phyloP scores from a whole-genome alignment of 495 filamentous ascomycete genomes.

The Aspergillus bridgeri region DNA sequence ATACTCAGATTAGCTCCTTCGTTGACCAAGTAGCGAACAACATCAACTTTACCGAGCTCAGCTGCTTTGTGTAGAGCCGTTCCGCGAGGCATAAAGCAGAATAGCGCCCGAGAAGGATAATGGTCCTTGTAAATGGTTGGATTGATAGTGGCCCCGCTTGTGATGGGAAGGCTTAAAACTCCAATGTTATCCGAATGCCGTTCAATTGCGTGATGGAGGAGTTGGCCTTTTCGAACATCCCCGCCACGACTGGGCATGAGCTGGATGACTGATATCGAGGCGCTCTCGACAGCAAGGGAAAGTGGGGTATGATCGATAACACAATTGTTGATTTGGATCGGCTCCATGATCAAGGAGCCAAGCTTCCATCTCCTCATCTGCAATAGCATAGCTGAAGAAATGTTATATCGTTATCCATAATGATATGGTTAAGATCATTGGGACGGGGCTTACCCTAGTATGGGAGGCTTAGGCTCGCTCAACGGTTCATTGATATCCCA shows the following conservation, averaged over 20 bases:
- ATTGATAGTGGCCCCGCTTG: conserved; percentile 13
- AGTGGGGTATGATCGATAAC: conserved; percentile 19
- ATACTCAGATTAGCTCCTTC: conserved; percentile 14
- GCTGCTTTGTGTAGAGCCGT: conserved; percentile 20
- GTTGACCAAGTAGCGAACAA: conserved; percentile 14
- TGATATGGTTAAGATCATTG: background rate
- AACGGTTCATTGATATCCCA: conserved; percentile 22
- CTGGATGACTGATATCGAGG: conserved; percentile 13
- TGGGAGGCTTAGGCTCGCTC: conserved; percentile 14
- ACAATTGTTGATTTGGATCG: conserved; percentile 20
- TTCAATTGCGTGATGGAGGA: conserved; percentile 19
- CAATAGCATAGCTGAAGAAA: conserved; percentile 15
- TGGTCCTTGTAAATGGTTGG: conserved; percentile 15
- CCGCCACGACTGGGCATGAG: conserved; percentile 17
- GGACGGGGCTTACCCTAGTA: conserved; percentile 13
- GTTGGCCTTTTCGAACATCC: conserved; percentile 20
- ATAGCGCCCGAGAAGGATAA: conserved; percentile 14
- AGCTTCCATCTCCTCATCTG: conserved; percentile 19
- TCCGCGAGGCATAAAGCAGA: conserved; percentile 13
- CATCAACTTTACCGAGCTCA: conserved; percentile 10
- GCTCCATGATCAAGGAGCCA: conserved; percentile 25
- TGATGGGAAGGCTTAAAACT: conserved; percentile 16
- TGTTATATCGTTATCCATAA: conserved; percentile 4
- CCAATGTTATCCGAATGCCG: conserved; percentile 14
- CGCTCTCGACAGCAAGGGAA: conserved; percentile 20